A percentile compares a stretch with the other conserved stretches of the same genome.
Evolutionary conservation across 2,329 filamentous ascomycete genomes (phyloP).

Genomic region (Sclerotinia trifoliorum): DNA sequence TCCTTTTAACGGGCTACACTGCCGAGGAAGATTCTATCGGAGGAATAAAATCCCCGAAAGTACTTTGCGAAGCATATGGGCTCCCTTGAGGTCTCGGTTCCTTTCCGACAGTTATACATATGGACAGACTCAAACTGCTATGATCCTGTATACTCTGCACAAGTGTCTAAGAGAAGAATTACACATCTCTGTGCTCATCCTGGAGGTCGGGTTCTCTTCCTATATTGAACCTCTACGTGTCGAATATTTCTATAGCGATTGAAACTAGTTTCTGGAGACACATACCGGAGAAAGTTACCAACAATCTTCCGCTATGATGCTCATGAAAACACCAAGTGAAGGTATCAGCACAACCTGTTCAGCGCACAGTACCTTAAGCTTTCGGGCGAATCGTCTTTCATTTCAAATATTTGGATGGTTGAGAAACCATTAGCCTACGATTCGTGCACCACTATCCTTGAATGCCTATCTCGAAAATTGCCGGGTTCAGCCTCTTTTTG

Average conservation of each 20-base stretch:
- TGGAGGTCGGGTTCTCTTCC: constrained; percentile 23
- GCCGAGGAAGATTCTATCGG: background rate
- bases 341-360: background rate
- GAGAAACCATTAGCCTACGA: background rate
- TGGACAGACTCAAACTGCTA: constrained; percentile 42
- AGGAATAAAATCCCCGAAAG: background rate
- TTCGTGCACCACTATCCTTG: background rate
- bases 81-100: background rate
- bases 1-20: constrained; percentile 40
- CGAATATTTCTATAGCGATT: background rate
- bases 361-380: background rate
- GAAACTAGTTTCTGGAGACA: background rate
- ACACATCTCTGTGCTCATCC: constrained; percentile 37
- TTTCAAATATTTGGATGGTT: background rate
- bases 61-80: background rate
- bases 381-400: background rate
- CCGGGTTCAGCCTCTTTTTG: background rate
- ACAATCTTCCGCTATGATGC: background rate
- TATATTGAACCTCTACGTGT: no score
- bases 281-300: background rate
- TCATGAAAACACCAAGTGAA: background rate
- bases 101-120: constrained; percentile 36
- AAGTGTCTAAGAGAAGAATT: constrained; percentile 33
- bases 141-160: constrained; percentile 40
- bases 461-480: background rate